Conservation (phyloP, 441 rosid species). For the Adansonia grandidieri region DNA sequence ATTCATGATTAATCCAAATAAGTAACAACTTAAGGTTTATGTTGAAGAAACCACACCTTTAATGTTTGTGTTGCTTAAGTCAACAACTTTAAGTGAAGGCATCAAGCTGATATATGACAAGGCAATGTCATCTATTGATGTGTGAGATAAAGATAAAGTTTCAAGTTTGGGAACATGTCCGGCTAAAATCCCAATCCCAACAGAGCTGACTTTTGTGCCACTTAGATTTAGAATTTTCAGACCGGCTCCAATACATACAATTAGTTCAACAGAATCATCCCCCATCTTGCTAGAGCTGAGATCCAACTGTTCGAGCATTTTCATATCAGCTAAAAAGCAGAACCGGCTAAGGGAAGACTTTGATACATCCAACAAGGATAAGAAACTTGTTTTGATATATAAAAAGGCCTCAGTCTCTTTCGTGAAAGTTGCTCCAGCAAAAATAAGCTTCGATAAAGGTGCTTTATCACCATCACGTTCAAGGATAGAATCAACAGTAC, state of each 20-base stretch:
- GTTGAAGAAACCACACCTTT: slow-evolving; percentile 52
- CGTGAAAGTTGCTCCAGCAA: slow-evolving; percentile 66
- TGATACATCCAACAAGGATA: slow-evolving; percentile 69
- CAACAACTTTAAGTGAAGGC: slow-evolving; percentile 57
- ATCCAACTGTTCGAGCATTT: slow-evolving; percentile 69
- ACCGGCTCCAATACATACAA: slow-evolving; percentile 61
- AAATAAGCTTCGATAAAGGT: slow-evolving; percentile 59
- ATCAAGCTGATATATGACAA: slow-evolving; percentile 61
- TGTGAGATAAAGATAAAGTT: slow-evolving; percentile 58
- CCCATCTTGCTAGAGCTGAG: slow-evolving; percentile 61
- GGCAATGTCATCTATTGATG: slow-evolving; percentile 65
- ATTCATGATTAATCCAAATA: slow-evolving; percentile 11
- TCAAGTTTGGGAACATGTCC: slow-evolving; percentile 72
- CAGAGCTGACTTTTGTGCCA: slow-evolving; percentile 69
- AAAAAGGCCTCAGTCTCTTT: slow-evolving; percentile 61
- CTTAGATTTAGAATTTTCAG: slow-evolving; percentile 69
- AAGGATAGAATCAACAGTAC: slow-evolving; percentile 58
- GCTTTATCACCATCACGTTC: slow-evolving; percentile 44
- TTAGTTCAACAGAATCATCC: slow-evolving; percentile 67
- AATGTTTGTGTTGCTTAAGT: slow-evolving; percentile 74
- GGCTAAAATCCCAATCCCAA: slow-evolving; percentile 63
- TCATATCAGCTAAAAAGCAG: slow-evolving; percentile 61
- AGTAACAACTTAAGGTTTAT: slow-evolving; percentile 5
- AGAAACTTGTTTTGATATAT: slow-evolving; percentile 47
- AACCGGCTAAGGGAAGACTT: slow-evolving; percentile 58